Evolutionary conservation across 2,329 filamentous ascomycete genomes (phyloP), one percentile per base, ranked within the genome.

Genomic region (Davidsoniella virescens): DNA sequence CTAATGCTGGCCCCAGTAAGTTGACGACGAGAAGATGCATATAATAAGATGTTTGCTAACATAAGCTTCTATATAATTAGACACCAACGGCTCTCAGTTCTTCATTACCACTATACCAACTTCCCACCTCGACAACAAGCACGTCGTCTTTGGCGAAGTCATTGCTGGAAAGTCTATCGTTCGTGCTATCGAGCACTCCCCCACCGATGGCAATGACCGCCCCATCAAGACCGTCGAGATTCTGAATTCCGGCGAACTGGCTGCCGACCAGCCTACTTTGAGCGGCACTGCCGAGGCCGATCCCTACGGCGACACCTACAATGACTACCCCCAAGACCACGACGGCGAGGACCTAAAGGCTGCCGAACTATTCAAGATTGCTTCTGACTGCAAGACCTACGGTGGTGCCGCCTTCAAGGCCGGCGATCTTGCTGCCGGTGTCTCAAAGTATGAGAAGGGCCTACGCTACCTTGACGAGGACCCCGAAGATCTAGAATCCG

Each of bases 91-190:
- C 61, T 93, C 85, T 47, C 92, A 98, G 62, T 98, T 98, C 76
- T 98, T 98, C 75, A 72, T 96, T 59, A 98, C 92, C 45, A 96
- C 92, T 14, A 86, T 94, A 26, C 74, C 81, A n/a, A 96, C 92
- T 12, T 88, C 87, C 44, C 92, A 96, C 65, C 77, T 96, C 38
- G 88, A 98, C 64, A 79, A 79, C 63, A 98, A 98, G 73, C 90
- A 98, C 68, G 92, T 96, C 44, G 88, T 98, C 20, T 98, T 95
- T 59, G 92, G 92, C 55, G 83, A 95, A 63, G 90, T 96, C 51
- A 76, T 95, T 61, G 84, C 81, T 54, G 92, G 92, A 61, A 96
- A 95, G 73, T 88, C 85, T 55, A 70, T 95, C 37, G 77, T 96
- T 33, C 83, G 92, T 56, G 80, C 88, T 64, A 80, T 96, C 60